Base-by-base conservation (phyloP, 331 rosid species). In the Cydonia oblonga region DNA sequence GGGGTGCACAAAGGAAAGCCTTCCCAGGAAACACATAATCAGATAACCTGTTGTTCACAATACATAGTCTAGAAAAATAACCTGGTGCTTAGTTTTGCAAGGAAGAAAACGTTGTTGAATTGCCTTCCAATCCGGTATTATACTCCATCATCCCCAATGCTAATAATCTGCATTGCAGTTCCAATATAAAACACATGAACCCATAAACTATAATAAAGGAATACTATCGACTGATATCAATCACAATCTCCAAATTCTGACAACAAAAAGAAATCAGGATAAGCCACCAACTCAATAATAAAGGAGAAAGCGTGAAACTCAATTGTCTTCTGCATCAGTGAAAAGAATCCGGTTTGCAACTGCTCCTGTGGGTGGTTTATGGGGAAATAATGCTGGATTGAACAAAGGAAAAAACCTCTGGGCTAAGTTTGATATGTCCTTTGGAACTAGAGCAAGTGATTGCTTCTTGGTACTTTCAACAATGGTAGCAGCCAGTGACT, bases 311-410 rank as follows among this genome's bases (percentile, higher is more conserved):
- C 18, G 24, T 75, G 87, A 68, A 77, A 87, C 97, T 89, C 82
- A 95, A 96, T 85, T 96, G 65, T 91, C 97, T 86, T 95, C 99
- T 59, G 96, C 85, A 82, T 95, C 96, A 19, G 99, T 95, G 82
- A 91, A 95, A 75, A 95, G 96, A 53, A 90, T 80, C 82, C 96
- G 78, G 65, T 88, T 91, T 68, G 86, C 86, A 64, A 87, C 89
- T n/a, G 89, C 89, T 66, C 96, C 82, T 5, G 83, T 78, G 68
- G 44, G 44, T 38, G 44, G 44, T 38, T 38, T 38, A 38, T 38
- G 10, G 44, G 44, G 44, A 38, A 38, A 95, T 76, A 95, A 86
- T 77, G 86, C 86, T 20, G 92, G 96, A 78, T 91, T 90, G 80
- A 90, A 91, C 81, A 90, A 66, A 70, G 93, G 86, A 19, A 84